Evolutionary conservation across 208 protist species (phyloP).

Genomic region (Entamoeba dispar): DNA sequence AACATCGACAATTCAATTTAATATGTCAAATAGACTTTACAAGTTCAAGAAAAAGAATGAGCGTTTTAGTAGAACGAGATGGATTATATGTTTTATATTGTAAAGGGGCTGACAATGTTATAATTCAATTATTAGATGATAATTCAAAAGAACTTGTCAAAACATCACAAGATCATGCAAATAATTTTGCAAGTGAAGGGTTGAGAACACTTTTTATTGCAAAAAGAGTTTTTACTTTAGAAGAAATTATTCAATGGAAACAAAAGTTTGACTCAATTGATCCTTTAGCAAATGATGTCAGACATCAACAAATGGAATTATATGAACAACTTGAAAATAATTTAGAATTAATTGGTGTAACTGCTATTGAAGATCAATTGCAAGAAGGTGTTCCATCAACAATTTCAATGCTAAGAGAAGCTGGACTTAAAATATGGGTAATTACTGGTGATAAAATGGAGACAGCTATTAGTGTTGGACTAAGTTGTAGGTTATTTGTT

Average conservation of each 20-base stretch:
- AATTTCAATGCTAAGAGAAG: conserved; percentile 32
- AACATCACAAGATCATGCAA: not conserved
- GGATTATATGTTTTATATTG: not conserved
- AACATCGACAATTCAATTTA: not conserved
- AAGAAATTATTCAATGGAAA: not conserved
- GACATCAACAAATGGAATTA: not conserved
- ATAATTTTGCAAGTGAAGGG: conserved; percentile 3
- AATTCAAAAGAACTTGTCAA: not conserved
- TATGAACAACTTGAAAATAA: not conserved
- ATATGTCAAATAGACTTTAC: not conserved
- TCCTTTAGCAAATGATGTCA: not conserved
- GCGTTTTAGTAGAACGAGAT: not conserved
- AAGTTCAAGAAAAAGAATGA: conserved; percentile 10
- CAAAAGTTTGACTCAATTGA: not conserved
- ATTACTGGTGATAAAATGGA: conserved; percentile 81
- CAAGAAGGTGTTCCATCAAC: conserved; percentile 36
- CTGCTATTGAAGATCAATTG: conserved; percentile 33
- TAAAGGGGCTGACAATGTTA: not conserved
- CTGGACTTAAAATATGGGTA: conserved; percentile 73
- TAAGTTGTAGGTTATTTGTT: conserved; percentile 50
- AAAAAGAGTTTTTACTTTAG: not conserved
- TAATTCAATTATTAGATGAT: not conserved
- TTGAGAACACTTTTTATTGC: conserved; percentile 12
- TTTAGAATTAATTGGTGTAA: conserved; percentile 16
- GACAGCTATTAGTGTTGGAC: conserved; percentile 74